Evolutionary conservation across 306 rosid genomes (phyloP).

Genomic region (Cicer judaicum): DNA sequence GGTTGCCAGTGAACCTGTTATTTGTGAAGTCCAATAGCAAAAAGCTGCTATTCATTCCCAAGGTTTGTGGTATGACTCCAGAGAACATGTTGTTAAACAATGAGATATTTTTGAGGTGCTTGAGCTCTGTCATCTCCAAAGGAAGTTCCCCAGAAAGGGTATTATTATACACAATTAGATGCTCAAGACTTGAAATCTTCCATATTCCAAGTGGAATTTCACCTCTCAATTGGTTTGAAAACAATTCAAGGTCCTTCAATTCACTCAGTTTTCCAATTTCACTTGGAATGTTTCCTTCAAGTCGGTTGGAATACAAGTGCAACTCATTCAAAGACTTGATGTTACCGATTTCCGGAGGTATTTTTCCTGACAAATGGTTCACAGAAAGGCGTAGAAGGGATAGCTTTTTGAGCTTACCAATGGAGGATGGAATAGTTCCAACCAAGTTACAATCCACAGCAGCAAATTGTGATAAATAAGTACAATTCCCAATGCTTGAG

Average conservation of each 20-base stretch:
- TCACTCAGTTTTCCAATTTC: conserved; percentile 68
- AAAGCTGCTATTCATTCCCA: conserved; percentile 79
- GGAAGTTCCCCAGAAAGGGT: conserved; percentile 78
- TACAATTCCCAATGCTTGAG: conserved; percentile 69
- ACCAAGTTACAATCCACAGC: conserved; percentile 51
- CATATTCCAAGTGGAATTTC: conserved; percentile 80
- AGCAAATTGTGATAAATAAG: conserved; percentile 44
- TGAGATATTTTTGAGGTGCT: conserved; percentile 62
- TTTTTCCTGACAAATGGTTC: conserved; percentile 67
- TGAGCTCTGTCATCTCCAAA: conserved; percentile 69
- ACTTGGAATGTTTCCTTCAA: conserved; percentile 72
- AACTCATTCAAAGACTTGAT: conserved; percentile 64
- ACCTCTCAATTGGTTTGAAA: conserved; percentile 62
- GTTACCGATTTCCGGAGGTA: conserved; percentile 72
- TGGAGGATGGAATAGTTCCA: conserved; percentile 75
- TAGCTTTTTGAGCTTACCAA: conserved; percentile 62
- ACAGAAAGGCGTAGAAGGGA: conserved; percentile 49
- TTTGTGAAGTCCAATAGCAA: conserved; percentile 61
- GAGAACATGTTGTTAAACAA: conserved; percentile 72
- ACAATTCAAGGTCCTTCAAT: conserved; percentile 60
- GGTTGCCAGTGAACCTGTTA: conserved; percentile 67
- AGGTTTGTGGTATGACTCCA: conserved; percentile 73
- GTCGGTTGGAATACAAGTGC: conserved; percentile 61
- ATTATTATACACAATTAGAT: conserved; percentile 66
- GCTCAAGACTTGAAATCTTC: conserved; percentile 74